These are phyloP conservation scores for Phaeosphaeriaceae sp. DNA, from an alignment of 2,329 filamentous ascomycete species.

Conservation along the genomic window DNA sequence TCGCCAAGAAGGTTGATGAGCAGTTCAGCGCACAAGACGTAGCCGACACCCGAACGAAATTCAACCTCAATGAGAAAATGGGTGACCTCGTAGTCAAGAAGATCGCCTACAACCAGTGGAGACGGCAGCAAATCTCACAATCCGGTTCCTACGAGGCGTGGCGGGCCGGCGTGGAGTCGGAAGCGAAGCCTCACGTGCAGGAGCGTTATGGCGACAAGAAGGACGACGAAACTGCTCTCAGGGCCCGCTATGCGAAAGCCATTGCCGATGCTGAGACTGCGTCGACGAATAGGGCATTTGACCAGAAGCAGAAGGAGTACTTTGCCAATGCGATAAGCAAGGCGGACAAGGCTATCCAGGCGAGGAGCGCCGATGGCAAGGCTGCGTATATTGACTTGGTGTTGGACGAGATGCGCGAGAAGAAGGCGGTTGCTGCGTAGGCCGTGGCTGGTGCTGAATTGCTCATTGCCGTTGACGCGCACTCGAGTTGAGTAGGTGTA, in stretches of 20 bases:
- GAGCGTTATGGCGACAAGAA: not conserved
- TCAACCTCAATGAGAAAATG: conserved; percentile 17
- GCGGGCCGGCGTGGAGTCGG: conserved; percentile 8
- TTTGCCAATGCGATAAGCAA: conserved; percentile 26
- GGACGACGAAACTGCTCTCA: conserved; percentile 1
- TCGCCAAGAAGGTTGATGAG: conserved; percentile 16
- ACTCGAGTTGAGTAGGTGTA: no score
- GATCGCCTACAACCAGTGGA: conserved; percentile 22
- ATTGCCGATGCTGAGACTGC: conserved; percentile 30
- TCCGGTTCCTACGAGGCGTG: conserved; percentile 26
- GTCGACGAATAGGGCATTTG: conserved; percentile 17
- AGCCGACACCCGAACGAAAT: conserved; percentile 12
- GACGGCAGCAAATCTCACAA: conserved; percentile 19
- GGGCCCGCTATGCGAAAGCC: conserved; percentile 13
- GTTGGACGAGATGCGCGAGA: not conserved
- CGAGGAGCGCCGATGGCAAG: conserved; percentile 17
- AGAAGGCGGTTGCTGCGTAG: not conserved
- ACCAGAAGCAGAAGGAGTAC: conserved; percentile 18
- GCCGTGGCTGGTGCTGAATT: no score
- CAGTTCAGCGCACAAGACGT: conserved; percentile 21
- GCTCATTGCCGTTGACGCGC: no score
- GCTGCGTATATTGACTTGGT: conserved; percentile 22
- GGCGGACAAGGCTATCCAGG: conserved; percentile 27
- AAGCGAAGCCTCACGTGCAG: conserved; percentile 1
- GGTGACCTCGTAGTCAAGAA: conserved; percentile 10